Base-by-base conservation (phyloP, 2,329 filamentous ascomycete species). In the Zopfia rhizophila region DNA sequence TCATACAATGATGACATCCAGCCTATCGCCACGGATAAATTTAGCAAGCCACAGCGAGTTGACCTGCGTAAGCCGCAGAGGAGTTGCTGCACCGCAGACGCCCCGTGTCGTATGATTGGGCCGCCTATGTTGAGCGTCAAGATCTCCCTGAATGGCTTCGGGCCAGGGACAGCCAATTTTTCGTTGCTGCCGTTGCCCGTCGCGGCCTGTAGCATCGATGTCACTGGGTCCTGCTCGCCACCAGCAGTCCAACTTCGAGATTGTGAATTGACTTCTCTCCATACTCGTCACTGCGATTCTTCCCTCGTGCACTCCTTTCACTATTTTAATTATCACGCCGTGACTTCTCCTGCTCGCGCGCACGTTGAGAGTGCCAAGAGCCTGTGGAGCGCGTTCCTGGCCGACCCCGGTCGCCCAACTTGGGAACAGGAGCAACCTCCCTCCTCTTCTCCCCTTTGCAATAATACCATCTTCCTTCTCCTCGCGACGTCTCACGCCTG, bases 11-110 rank as follows among this genome's bases (percentile, higher is more conserved):
- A 48, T 44, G 32, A 38, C 45, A 49, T 39, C 16, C 11, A 24
- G n/a, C 17, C 21, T 17, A 29, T 22, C 19, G 25, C 16, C 30
- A 31, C 33, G 53, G 53, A 53, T 59, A 62, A 57, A 61, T 61
- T 63, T 60, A 58, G 56, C 58, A 52, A 47, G 51, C 51, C 50
- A 53, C 51, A 47, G 35, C 44, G 32, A 25, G 45, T 41, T 42
- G 38, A 48, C 49, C 28, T 60, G 57, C 55, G 53, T 61, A 55
- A 60, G 59, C 53, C 53, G 56, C 50, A 44, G 39, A 12, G 14
- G 36, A 39, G 18, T 38, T 29, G 45, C 45, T 24, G 39, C 37
- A 46, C 18, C 14, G 23, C 25, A 18, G 23, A 10, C 43, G 31
- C 41, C 36, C 22, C 45, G 44, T 44, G 44, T 44, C 48, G 44